phyloP scores from a whole-genome alignment of 805 yeast genomes.

The Schizosaccharomyces lindneri region DNA sequence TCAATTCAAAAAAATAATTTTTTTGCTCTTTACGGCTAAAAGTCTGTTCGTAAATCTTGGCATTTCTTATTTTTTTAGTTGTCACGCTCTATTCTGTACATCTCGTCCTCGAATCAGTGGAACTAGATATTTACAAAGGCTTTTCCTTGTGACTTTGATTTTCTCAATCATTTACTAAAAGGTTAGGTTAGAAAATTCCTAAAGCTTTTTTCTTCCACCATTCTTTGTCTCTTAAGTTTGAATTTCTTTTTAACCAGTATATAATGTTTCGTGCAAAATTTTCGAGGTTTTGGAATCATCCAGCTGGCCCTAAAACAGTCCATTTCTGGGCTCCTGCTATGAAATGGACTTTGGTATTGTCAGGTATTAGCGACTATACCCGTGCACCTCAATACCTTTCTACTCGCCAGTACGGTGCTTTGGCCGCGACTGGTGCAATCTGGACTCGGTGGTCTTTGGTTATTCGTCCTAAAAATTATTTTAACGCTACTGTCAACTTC shows the following conservation, averaged over 20 bases:
- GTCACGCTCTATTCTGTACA: too few species aligned
- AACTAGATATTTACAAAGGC: too few species aligned
- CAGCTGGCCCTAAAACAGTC: conserved; percentile 79
- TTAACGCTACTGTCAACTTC: conserved; percentile 75
- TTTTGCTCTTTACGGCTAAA: too few species aligned
- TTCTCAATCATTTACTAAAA: too few species aligned
- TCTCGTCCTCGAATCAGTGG: too few species aligned
- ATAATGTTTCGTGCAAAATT: neutral
- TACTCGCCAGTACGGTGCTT: conserved; percentile 64
- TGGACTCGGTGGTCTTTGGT: conserved; percentile 98
- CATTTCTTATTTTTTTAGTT: too few species aligned
- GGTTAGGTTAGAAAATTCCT: too few species aligned
- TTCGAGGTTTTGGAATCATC: conserved; percentile 2
- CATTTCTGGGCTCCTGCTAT: conserved; percentile 77
- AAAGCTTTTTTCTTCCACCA: neutral
- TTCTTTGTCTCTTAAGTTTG: neutral
- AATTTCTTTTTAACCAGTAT: neutral
- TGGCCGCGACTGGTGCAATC: conserved; percentile 73
- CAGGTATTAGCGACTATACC: conserved; percentile 64
- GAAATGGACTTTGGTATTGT: conserved; percentile 75
- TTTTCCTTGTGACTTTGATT: too few species aligned
- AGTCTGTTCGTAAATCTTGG: too few species aligned
- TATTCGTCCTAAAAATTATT: conserved; percentile 54
- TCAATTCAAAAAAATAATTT: too few species aligned
- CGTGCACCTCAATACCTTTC: conserved; percentile 83